These are phyloP conservation scores for Calonectria leucothoes DNA, from an alignment of 2,329 filamentous ascomycete genomes.

Conservation along the genomic window DNA sequence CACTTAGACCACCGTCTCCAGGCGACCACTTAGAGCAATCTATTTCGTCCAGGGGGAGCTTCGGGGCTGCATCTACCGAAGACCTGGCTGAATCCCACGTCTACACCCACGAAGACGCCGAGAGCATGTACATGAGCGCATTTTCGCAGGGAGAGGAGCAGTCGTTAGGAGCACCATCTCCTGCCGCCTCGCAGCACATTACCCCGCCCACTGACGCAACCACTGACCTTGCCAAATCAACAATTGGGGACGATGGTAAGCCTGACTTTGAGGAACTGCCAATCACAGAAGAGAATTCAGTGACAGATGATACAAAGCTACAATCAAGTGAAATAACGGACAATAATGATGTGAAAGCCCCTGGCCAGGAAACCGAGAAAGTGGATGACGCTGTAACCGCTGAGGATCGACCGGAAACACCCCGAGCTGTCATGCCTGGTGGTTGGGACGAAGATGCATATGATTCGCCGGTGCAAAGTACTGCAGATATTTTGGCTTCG, in stretches of 20 bases:
- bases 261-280: not conserved
- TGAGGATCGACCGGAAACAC: conserved; percentile 17
- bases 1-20: conserved; percentile 13
- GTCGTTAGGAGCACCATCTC: conserved; percentile 14
- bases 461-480: conserved; percentile 21
- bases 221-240: not conserved
- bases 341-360: not conserved
- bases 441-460: conserved; percentile 59
- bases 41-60: conserved; percentile 27
- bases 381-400: not conserved
- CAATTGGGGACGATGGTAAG: not conserved
- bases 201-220: conserved; percentile 9
- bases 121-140: conserved; percentile 89
- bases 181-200: conserved; percentile 20
- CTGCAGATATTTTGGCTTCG: conserved; percentile 20
- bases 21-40: conserved; percentile 26
- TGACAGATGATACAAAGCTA: not conserved
- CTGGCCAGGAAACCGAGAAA: not conserved
- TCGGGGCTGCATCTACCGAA: conserved; percentile 45
- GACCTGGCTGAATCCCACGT: conserved; percentile 74
- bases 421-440: conserved; percentile 58
- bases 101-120: conserved; percentile 83
- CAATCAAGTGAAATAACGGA: not conserved
- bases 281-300: not conserved
- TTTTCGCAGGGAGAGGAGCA: conserved; percentile 62